Percentiles rank a stretch among this genome's conserved stretches.
These are phyloP conservation scores for Aethionema arabicum DNA, from an alignment of 345 rosid genomes.

Conservation along the genomic window DNA sequence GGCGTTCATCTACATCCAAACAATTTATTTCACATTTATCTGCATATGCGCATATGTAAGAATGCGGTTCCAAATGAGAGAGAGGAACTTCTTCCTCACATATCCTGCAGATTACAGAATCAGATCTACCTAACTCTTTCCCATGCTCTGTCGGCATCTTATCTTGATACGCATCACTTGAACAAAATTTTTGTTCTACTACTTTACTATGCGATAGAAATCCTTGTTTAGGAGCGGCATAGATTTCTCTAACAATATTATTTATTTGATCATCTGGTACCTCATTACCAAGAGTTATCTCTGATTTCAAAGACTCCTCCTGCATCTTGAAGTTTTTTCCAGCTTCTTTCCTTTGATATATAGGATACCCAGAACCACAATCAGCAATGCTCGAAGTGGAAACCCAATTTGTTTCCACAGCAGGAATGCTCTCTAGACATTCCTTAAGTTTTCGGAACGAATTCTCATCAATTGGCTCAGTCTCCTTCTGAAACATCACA, in stretches of 20 bases:
- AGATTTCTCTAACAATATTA: slow-evolving; percentile 36
- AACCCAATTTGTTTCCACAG: slow-evolving; percentile 63
- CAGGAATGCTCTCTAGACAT: slow-evolving; percentile 76
- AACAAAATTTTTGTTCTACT: slow-evolving; percentile 37
- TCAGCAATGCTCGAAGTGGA: slow-evolving; percentile 42
- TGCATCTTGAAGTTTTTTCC: slow-evolving; percentile 30
- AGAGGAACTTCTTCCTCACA: slow-evolving; percentile 76
- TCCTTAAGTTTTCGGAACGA: slow-evolving; percentile 64
- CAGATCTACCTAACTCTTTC: slow-evolving; percentile 42
- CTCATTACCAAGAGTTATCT: too few relatives aligned
- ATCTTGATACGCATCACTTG: slow-evolving; percentile 32
- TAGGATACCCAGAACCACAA: slow-evolving; percentile 39
- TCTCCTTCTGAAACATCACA: slow-evolving; percentile 70
- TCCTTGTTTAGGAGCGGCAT: slow-evolving; percentile 34
- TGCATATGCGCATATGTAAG: slow-evolving; percentile 86
- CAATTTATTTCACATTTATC: slow-evolving; percentile 76
- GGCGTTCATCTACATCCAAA: slow-evolving; percentile 68
- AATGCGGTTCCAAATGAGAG: slow-evolving; percentile 70
- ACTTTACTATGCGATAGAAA: slow-evolving; percentile 32
- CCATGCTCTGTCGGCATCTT: slow-evolving; percentile 28
- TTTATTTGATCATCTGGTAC: slow-evolving; percentile 37
- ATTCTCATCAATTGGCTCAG: slow-evolving; percentile 60
- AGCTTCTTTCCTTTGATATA: slow-evolving; percentile 36
- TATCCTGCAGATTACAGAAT: slow-evolving; percentile 68
- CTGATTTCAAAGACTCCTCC: slow-evolving; percentile 39